Evolutionary conservation across 2,329 filamentous ascomycete species (phyloP).

Genomic region (Colletotrichum sp.): DNA sequence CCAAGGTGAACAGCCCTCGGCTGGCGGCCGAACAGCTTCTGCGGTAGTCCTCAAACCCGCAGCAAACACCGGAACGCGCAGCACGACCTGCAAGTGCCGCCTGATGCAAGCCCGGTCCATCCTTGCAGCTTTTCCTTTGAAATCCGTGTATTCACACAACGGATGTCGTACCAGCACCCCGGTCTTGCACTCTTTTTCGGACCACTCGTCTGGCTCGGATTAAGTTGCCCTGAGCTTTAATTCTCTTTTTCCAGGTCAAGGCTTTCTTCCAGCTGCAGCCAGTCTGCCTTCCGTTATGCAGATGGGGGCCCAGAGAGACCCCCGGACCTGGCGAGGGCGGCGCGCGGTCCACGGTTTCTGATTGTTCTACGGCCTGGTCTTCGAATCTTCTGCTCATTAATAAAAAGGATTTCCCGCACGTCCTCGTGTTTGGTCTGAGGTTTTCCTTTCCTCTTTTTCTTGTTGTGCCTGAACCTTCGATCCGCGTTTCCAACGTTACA

Average conservation of each 20-base stretch:
- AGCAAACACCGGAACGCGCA: slow-evolving; percentile 2
- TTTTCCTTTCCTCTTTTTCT: not conserved
- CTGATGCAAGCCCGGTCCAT: slow-evolving; percentile 12
- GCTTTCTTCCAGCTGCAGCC: not conserved
- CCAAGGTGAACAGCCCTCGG: not conserved
- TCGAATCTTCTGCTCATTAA: not conserved
- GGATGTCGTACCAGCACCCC: not conserved
- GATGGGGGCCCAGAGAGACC: not conserved
- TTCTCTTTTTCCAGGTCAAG: not conserved
- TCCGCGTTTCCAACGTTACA: not conserved
- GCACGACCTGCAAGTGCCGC: not conserved
- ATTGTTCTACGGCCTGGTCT: not conserved
- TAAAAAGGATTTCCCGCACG: slow-evolving; percentile 3
- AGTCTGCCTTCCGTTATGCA: slow-evolving; percentile 11
- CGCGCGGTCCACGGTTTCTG: not conserved
- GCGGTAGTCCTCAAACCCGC: not conserved
- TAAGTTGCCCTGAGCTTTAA: not conserved
- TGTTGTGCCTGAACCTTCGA: not conserved
- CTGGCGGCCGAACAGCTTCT: not conserved
- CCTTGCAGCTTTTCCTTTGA: not conserved
- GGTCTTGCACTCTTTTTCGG: not conserved
- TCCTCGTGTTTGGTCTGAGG: not conserved
- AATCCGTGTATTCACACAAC: not conserved
- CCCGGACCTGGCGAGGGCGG: not conserved
- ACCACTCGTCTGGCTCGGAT: not conserved